Conservation (phyloP, 345 rosid species). For the Eucalyptus tenuipes region DNA sequence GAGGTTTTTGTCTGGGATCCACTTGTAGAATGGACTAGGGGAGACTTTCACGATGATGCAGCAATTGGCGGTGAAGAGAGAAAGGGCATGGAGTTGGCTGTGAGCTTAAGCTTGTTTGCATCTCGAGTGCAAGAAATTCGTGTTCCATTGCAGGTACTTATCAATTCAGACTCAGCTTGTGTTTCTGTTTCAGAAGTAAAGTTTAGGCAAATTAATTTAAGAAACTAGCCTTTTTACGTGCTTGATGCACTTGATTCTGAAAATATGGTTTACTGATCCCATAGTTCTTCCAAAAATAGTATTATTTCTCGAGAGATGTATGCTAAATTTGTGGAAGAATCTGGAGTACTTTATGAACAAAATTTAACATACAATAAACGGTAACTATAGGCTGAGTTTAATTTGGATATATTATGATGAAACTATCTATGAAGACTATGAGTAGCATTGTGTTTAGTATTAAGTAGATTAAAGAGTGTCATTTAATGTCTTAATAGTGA, state of each 20-base stretch:
- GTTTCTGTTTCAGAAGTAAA: not conserved
- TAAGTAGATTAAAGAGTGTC: not conserved
- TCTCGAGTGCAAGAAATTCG: constrained; percentile 96
- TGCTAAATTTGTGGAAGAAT: not conserved
- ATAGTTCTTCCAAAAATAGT: not conserved
- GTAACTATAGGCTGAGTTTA: not conserved
- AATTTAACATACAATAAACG: not conserved
- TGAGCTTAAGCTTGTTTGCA: constrained; percentile 93
- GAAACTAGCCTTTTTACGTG: not conserved
- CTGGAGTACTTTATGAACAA: not conserved
- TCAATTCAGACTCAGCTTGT: not conserved
- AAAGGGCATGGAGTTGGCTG: constrained; percentile 96
- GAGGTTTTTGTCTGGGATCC: constrained; percentile 98
- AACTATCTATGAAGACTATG: not conserved
- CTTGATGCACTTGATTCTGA: not conserved
- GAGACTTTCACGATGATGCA: constrained; percentile 92
- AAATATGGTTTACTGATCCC: not conserved
- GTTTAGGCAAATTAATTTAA: not conserved
- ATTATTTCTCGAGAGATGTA: not conserved
- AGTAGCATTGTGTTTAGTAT: not conserved
- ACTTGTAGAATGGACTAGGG: constrained; percentile 94
- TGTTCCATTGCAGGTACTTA: constrained; percentile 75
- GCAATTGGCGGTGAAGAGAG: constrained; percentile 96
- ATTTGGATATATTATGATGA: not conserved
- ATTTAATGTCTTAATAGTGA: not conserved